A percentile compares a stretch with the other conserved stretches of the same genome.
phyloP scores from a whole-genome alignment of 2,329 filamentous ascomycete species.

The Beauveria sp. region DNA sequence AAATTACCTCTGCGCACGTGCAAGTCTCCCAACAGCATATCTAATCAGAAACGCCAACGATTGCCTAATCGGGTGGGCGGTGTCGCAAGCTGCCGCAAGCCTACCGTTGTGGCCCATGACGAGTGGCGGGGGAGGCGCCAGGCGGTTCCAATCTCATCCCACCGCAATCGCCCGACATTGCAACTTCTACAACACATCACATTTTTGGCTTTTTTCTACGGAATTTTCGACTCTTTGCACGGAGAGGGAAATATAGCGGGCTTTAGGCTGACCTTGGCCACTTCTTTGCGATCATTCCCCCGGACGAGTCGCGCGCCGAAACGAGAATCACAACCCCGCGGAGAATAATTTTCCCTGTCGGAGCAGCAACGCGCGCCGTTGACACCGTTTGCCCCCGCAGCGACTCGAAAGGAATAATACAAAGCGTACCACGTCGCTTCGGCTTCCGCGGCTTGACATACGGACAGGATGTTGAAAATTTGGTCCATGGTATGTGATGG shows the following conservation, averaged over 20 bases:
- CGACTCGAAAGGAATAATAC: background rate
- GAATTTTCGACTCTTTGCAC: background rate
- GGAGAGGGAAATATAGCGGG: background rate
- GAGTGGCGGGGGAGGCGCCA: constrained; percentile 3
- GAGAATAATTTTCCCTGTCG: background rate
- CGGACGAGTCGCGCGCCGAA: background rate
- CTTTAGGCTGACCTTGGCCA: background rate
- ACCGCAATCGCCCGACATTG: background rate
- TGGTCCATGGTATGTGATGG: constrained; percentile 77
- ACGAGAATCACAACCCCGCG: background rate
- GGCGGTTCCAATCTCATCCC: background rate
- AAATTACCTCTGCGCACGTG: constrained; percentile 4
- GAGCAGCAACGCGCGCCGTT: background rate
- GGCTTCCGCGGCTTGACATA: constrained; percentile 12
- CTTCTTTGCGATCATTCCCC: background rate
- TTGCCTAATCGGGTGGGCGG: constrained; percentile 12
- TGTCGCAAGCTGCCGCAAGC: constrained; percentile 1
- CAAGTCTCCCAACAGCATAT: constrained; percentile 15
- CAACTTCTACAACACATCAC: background rate
- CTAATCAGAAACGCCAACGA: constrained; percentile 13
- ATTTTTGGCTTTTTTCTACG: background rate
- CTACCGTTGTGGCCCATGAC: constrained; percentile 2
- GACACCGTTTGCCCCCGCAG: background rate
- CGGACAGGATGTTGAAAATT: constrained; percentile 86
- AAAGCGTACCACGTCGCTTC: background rate